phyloP scores from a whole-genome alignment of 768 basidiomycete genomes.

The Lyophyllum atratum region DNA sequence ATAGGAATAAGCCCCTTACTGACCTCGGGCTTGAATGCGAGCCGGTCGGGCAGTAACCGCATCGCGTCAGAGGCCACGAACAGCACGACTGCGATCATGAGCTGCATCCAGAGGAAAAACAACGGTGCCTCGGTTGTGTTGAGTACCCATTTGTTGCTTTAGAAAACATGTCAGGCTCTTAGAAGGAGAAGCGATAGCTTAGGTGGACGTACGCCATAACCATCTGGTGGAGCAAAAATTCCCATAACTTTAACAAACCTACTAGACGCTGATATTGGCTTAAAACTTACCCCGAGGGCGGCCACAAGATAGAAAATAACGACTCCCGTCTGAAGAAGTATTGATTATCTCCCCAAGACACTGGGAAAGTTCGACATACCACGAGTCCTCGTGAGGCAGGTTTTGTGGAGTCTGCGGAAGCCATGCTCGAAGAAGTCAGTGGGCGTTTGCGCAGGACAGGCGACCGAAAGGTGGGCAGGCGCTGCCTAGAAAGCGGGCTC shows the following conservation, averaged over 20 bases:
- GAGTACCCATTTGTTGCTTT: constrained; percentile 91
- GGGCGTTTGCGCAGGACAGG: constrained; percentile 10
- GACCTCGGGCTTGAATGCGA: constrained; percentile 63
- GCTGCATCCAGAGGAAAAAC: constrained; percentile 85
- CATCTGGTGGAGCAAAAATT: constrained; percentile 54
- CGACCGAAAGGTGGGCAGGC: constrained; percentile 7
- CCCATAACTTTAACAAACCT: neutral
- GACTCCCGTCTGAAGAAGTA: constrained; percentile 56
- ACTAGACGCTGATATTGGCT: neutral
- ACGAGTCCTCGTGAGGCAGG: constrained; percentile 47
- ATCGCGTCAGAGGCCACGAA: constrained; percentile 64
- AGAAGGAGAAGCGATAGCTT: neutral
- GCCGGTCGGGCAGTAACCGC: constrained; percentile 66
- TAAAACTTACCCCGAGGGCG: constrained; percentile 73
- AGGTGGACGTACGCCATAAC: constrained; percentile 71
- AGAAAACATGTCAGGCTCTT: neutral
- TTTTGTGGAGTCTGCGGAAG: constrained; percentile 29
- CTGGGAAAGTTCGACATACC: constrained; percentile 27
- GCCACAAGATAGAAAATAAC: constrained; percentile 89
- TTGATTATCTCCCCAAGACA: neutral
- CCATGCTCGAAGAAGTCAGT: constrained; percentile 18
- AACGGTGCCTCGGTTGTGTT: constrained; percentile 72
- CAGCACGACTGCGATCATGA: constrained; percentile 76
- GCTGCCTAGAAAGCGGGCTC: constrained; percentile 13
- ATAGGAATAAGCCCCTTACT: constrained; percentile 77